Evolutionary conservation across 2,329 filamentous ascomycete genomes (phyloP).

Genomic region (Curvularia hawaiiensis): DNA sequence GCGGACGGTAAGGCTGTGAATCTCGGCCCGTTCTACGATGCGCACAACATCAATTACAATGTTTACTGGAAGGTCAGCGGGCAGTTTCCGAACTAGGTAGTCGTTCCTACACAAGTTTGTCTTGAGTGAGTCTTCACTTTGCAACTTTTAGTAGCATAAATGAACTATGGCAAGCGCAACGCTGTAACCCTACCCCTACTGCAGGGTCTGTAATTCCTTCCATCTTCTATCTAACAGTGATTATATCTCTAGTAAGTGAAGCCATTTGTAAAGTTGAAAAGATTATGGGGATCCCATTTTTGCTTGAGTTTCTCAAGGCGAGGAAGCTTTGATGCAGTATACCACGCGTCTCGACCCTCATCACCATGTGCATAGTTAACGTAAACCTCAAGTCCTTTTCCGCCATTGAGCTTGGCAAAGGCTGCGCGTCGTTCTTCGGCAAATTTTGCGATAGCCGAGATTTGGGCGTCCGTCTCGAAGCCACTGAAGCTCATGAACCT

Average conservation of each 20-base stretch:
- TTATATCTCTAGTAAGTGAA: not conserved
- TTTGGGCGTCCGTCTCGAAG: constrained; percentile 4
- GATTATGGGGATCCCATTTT: constrained; percentile 4
- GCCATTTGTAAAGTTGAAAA: constrained; percentile 9
- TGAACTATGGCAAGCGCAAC: too few relatives aligned
- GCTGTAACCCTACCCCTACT: too few relatives aligned
- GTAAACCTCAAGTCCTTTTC: constrained; percentile 6
- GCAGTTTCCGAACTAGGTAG: not conserved
- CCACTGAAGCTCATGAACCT: constrained; percentile 11
- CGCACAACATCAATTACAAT: constrained; percentile 33
- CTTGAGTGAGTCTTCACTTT: not conserved
- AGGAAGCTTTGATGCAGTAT: constrained; percentile 4
- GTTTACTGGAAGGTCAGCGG: constrained; percentile 30
- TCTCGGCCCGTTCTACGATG: constrained; percentile 33
- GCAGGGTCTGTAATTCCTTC: too few relatives aligned
- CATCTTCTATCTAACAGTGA: too few relatives aligned
- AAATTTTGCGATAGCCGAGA: constrained; percentile 1
- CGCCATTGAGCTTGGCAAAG: constrained; percentile 6
- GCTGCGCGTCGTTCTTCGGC: constrained; percentile 2
- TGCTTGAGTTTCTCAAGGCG: constrained; percentile 1
- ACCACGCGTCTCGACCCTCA: constrained; percentile 6
- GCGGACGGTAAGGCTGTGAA: constrained; percentile 24
- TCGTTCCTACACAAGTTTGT: not conserved
- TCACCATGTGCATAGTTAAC: constrained; percentile 9
- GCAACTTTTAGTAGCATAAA: too few relatives aligned